Evolutionary conservation across 176 grass and related monocot genomes (phyloP).

Genomic region (Oryza glumipatula): DNA sequence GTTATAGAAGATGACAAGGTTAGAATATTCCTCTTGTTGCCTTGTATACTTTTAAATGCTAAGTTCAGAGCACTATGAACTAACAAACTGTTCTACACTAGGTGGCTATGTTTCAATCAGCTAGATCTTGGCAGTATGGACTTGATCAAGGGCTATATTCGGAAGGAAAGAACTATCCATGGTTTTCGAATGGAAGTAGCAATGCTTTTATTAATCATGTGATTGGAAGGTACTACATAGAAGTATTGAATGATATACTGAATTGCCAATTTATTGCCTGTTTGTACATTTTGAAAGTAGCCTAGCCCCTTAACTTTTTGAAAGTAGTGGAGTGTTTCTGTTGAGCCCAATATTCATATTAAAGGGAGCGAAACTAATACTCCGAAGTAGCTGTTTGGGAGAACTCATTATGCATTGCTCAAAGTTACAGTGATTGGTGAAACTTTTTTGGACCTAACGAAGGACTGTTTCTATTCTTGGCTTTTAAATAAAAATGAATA

Average conservation of each 20-base stretch:
- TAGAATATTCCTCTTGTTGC: conserved; percentile 37
- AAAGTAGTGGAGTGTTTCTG: conserved; percentile 19
- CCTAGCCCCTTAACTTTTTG: conserved; percentile 6
- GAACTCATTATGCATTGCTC: background rate
- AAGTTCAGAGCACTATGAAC: conserved; percentile 17
- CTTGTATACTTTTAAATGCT: background rate
- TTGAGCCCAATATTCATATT: background rate
- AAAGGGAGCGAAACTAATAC: conserved; percentile 20
- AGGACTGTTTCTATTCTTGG: background rate
- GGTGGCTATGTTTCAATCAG: conserved; percentile 64
- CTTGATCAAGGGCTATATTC: conserved; percentile 41
- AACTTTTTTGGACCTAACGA: background rate
- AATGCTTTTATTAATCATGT: conserved; percentile 67
- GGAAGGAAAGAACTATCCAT: conserved; percentile 56
- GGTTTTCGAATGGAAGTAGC: conserved; percentile 51
- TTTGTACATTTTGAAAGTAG: background rate
- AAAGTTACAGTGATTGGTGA: background rate
- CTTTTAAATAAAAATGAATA: conserved; percentile 12
- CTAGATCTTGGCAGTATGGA: conserved; percentile 52
- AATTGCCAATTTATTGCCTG: conserved; percentile 25
- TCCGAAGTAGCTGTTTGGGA: background rate
- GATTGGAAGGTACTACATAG: conserved; percentile 70
- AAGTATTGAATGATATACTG: conserved; percentile 24
- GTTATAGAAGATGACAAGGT: conserved; percentile 78
- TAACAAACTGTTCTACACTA: conserved; percentile 49